Base-by-base conservation (phyloP, 1,284 basidiomycete species). In the Trichosporon sp. region DNA sequence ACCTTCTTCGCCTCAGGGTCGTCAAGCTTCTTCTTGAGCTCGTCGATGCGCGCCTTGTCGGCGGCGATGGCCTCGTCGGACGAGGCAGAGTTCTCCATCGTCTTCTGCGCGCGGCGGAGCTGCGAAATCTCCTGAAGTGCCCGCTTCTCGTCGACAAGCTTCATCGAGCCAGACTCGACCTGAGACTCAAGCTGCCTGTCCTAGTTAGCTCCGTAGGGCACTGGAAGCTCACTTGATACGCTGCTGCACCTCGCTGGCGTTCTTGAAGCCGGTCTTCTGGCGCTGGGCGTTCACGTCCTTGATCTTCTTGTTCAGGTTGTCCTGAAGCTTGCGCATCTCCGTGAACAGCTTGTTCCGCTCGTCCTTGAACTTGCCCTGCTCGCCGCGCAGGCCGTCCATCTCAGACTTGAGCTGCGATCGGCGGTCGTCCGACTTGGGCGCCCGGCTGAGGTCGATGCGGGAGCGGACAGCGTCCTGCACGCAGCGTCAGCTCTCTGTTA, bases 61-160 rank as follows among this genome's bases (percentile, higher is more conserved):
- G 87, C 87, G 68, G 97, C 93, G 75, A 99, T 97, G 21, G 84
- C 85, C 67, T 91, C 90, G 82, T 95, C 92, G 13, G 87, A 87
- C 69, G 97, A 93, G 73, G 98, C 95, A 64, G 91, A 88, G 1
- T 88, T 83, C 78, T 93, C 89, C 86, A 96, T 93, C 62, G 87
- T 85, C 80, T 87, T 90, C 68, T 92, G 89, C 67, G 85, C 87
- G 51, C 92, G 91, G 77, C 87, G 91, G 73, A 87, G 85, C 63
- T 87, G 86, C 72, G 86, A 87, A 75, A 99, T 97, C 78, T 99
- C 96, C 75, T 89, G 87, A 23, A 99, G 87, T 5, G 95, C 93
- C 74, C 93, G 90, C 84, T 98, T 98, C 85, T 99, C 97, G 68
- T 98, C 96, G 44, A 91, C 95, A 68, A 99, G 87, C 83, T 95